Conservation (phyloP, 2,329 filamentous ascomycete genomes). For the Exophiala oligosperma region DNA sequence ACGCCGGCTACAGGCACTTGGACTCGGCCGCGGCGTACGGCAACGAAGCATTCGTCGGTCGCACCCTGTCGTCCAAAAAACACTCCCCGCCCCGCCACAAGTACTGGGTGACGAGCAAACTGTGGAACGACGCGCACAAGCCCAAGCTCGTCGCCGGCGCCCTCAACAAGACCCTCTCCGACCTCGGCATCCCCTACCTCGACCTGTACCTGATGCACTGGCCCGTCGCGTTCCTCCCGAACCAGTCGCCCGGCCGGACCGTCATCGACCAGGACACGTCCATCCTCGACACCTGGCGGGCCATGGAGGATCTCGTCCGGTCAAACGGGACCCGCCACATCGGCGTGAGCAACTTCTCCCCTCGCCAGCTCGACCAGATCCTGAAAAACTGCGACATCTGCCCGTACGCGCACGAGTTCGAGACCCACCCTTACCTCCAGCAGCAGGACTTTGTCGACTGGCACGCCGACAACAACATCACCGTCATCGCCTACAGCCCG, state of each 20-base stretch:
- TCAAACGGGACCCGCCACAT: constrained; percentile 58
- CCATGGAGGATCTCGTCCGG: constrained; percentile 58
- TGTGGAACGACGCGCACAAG: constrained; percentile 73
- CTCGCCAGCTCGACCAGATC: constrained; percentile 33
- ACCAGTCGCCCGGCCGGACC: constrained; percentile 28
- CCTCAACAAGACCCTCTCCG: constrained; percentile 40
- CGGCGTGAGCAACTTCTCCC: constrained; percentile 62
- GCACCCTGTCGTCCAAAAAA: constrained; percentile 59
- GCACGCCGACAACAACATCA: constrained; percentile 37
- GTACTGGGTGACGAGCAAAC: constrained; percentile 76
- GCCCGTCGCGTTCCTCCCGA: constrained; percentile 36
- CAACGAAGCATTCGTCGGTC: constrained; percentile 70
- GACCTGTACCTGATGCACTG: constrained; percentile 51
- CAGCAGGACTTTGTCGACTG: constrained; percentile 39
- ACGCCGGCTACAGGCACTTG: constrained; percentile 41
- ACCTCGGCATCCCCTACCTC: constrained; percentile 42
- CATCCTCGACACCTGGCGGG: constrained; percentile 57
- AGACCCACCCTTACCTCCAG: constrained; percentile 41
- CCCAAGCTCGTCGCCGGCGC: constrained; percentile 61
- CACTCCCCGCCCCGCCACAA: constrained; percentile 56
- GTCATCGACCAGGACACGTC: constrained; percentile 32
- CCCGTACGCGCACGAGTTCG: constrained; percentile 38
- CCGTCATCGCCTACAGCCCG: constrained; percentile 41
- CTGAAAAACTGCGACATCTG: constrained; percentile 27
- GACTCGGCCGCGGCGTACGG: constrained; percentile 40